phyloP scores from a whole-genome alignment of 1,284 basidiomycete genomes.

The Xerocomus amazonicus region DNA sequence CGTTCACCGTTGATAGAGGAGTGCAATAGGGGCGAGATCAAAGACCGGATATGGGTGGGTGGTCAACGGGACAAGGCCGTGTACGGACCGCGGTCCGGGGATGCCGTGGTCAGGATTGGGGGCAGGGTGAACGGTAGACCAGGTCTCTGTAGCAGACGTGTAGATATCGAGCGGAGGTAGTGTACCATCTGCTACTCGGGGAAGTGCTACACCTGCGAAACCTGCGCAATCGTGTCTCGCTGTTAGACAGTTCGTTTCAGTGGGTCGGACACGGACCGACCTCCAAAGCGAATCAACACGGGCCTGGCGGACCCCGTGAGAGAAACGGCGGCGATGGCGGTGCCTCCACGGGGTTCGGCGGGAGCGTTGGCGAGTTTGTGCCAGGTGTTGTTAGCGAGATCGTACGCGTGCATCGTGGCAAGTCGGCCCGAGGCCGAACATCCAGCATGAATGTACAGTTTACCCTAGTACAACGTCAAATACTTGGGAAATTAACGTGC shows the following conservation, averaged over 20 bases:
- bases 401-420: constrained; percentile 35
- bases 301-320: constrained; percentile 39
- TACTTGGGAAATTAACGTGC: background rate
- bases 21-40: constrained; percentile 11
- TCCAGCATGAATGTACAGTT: constrained; percentile 43
- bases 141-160: constrained; percentile 19
- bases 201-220: constrained; percentile 22
- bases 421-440: constrained; percentile 38
- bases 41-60: background rate
- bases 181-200: constrained; percentile 5
- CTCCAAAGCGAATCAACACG: constrained; percentile 26
- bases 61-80: constrained; percentile 25
- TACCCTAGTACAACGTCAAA: constrained; percentile 22
- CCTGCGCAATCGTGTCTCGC: constrained; percentile 13
- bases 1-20: constrained; percentile 23
- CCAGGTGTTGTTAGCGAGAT: constrained; percentile 34
- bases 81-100: constrained; percentile 27
- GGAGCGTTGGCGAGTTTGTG: constrained; percentile 35
- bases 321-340: constrained; percentile 63
- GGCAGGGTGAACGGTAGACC: constrained; percentile 21
- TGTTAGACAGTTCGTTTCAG: too few relatives aligned
- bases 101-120: constrained; percentile 18
- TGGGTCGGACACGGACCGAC: constrained; percentile 4
- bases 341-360: constrained; percentile 40
- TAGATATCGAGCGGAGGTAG: constrained; percentile 31